Percentiles rank a stretch among this genome's conserved stretches.
These are phyloP conservation scores for Tetracladium setigerum DNA, from an alignment of 495 filamentous ascomycete genomes.

Conservation along the genomic window DNA sequence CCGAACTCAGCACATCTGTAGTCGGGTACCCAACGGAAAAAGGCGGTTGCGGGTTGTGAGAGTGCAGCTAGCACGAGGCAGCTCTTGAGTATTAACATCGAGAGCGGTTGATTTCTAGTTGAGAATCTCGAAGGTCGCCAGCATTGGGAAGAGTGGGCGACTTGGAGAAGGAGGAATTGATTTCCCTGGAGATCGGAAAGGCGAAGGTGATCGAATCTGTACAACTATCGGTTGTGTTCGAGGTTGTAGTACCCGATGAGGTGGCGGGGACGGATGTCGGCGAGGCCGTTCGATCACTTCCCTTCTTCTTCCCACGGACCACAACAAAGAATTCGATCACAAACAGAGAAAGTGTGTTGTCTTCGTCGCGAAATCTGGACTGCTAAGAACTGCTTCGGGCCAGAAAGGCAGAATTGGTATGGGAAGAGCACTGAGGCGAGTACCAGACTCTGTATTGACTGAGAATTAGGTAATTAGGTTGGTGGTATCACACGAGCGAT, in stretches of 20 bases:
- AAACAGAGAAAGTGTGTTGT: not conserved
- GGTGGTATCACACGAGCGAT: slow-evolving; percentile 18
- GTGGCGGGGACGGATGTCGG: not conserved
- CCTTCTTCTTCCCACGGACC: not conserved
- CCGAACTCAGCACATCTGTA: slow-evolving; percentile 7
- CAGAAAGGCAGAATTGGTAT: not conserved
- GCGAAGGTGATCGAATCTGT: no score
- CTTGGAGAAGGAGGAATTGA: not conserved
- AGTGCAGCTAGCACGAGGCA: not conserved
- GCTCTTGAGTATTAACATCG: not conserved
- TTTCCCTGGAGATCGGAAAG: not conserved
- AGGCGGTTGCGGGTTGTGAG: slow-evolving; percentile 9
- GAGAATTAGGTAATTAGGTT: slow-evolving; percentile 1
- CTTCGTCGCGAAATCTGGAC: not conserved
- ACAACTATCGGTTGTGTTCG: not conserved
- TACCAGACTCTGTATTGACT: slow-evolving; percentile 24
- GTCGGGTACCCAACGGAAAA: slow-evolving; percentile 25
- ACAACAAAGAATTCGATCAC: not conserved
- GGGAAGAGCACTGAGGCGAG: slow-evolving; percentile 13
- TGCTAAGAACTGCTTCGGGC: not conserved
- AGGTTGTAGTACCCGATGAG: not conserved
- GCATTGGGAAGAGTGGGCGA: not conserved
- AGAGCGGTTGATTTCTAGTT: not conserved
- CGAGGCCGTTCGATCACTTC: not conserved
- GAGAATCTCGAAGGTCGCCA: no score